phyloP scores from a whole-genome alignment of 1,284 basidiomycete genomes.

The Microbotryomycetes sp. region DNA sequence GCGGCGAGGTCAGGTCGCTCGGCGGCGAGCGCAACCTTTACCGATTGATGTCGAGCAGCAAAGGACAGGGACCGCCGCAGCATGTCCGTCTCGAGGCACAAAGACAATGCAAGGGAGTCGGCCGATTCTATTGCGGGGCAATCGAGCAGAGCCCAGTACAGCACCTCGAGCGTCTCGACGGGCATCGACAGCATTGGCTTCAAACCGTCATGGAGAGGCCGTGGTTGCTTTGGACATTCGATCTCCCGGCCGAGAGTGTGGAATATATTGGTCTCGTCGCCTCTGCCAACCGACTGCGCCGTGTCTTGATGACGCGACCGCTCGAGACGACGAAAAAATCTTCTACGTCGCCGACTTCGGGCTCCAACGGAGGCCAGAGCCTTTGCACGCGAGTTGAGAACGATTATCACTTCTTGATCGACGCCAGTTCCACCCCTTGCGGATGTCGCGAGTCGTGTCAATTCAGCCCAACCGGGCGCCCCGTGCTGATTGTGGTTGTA shows the following conservation, averaged over 20 bases:
- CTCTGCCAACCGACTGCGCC: neutral
- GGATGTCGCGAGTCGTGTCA: slow-evolving; percentile 4
- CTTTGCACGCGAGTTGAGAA: neutral
- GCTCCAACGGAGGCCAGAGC: too few relatives aligned
- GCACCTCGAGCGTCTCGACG: slow-evolving; percentile 7
- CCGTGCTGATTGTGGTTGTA: neutral
- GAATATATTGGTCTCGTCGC: neutral
- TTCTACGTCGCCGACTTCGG: neutral
- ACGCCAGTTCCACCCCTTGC: neutral
- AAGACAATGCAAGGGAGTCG: neutral
- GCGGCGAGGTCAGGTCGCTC: slow-evolving; percentile 18
- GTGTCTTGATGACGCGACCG: too few relatives aligned
- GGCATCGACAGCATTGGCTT: slow-evolving; percentile 19
- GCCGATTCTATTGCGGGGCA: neutral
- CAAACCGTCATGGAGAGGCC: neutral
- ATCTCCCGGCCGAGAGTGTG: neutral
- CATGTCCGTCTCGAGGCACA: neutral
- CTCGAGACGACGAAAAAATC: neutral
- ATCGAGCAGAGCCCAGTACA: neutral
- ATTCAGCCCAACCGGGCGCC: slow-evolving; percentile 4
- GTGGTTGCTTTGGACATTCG: neutral
- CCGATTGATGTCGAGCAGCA: neutral
- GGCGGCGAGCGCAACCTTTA: slow-evolving; percentile 2
- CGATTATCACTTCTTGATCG: neutral
- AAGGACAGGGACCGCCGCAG: neutral